Evolutionary conservation across 768 basidiomycete genomes (phyloP).

Genomic region (Leccinum aurantiacum): DNA sequence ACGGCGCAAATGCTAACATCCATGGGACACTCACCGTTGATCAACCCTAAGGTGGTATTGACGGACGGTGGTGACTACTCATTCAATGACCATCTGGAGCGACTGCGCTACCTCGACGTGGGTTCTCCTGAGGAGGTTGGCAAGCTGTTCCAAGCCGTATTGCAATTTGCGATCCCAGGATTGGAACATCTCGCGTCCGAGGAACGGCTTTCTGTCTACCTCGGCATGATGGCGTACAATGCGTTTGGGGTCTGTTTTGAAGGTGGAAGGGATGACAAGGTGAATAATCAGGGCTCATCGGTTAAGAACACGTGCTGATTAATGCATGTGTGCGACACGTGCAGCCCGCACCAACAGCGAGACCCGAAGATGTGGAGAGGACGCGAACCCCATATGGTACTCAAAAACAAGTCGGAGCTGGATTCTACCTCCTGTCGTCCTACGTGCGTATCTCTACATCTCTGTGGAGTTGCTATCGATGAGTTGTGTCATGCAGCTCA

Average conservation of each 20-base stretch:
- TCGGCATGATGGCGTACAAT: conserved; percentile 77
- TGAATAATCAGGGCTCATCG: conserved; percentile 29
- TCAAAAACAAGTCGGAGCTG: conserved; percentile 70
- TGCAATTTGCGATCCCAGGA: conserved; percentile 65
- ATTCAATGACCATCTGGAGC: conserved; percentile 75
- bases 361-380: conserved; percentile 70
- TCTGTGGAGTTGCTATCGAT: background rate
- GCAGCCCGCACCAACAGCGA: conserved; percentile 51
- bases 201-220: conserved; percentile 57
- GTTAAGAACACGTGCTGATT: conserved; percentile 1
- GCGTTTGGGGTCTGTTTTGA: conserved; percentile 69
- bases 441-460: conserved; percentile 45
- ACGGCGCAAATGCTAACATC: conserved; percentile 52
- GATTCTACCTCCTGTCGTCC: conserved; percentile 73
- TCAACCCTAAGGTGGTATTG: conserved; percentile 22
- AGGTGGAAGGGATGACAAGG: conserved; percentile 71
- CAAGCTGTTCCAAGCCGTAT: conserved; percentile 49
- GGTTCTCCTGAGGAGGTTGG: conserved; percentile 48
- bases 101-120: conserved; percentile 67
- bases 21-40: conserved; percentile 14
- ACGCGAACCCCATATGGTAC: conserved; percentile 80
- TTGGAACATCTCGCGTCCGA: conserved; percentile 69
- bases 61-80: conserved; percentile 55
- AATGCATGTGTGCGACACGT: background rate
- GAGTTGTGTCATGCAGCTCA: conserved; percentile 39